phyloP scores from a whole-genome alignment of 768 basidiomycete genomes.

The Leccinum uliginosum region DNA sequence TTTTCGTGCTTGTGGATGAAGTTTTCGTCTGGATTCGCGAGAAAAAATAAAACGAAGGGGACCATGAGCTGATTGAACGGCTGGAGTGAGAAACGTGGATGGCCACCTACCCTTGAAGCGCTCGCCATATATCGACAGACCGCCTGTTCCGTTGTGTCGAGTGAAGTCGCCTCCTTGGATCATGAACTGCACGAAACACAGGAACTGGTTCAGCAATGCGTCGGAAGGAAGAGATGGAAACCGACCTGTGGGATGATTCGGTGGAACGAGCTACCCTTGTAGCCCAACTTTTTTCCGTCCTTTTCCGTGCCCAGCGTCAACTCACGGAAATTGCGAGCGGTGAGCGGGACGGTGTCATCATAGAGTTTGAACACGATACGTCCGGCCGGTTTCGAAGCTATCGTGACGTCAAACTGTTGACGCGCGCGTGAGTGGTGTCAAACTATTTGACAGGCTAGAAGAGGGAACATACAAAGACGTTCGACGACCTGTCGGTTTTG shows the following conservation, averaged over 20 bases:
- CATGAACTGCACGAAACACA: constrained; percentile 56
- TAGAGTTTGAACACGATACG: constrained; percentile 81
- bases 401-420: constrained; percentile 58
- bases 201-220: neutral
- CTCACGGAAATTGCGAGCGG: constrained; percentile 77
- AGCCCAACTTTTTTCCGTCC: constrained; percentile 61
- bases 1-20: constrained; percentile 60
- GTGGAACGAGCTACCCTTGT: constrained; percentile 67
- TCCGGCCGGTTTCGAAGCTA: constrained; percentile 57
- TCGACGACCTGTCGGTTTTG: constrained; percentile 10
- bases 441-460: neutral
- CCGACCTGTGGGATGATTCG: constrained; percentile 63
- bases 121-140: constrained; percentile 82
- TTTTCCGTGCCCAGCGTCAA: constrained; percentile 50
- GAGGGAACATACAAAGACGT: constrained; percentile 29
- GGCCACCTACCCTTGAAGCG: constrained; percentile 60
- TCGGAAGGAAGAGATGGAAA: neutral
- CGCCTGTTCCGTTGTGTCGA: constrained; percentile 68
- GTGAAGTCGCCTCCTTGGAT: constrained; percentile 88
- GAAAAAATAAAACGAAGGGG: neutral
- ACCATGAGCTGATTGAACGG: neutral
- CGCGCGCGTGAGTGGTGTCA: neutral
- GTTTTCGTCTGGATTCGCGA: constrained; percentile 53
- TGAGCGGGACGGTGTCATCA: constrained; percentile 80
- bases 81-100: too few relatives aligned